phyloP scores from a whole-genome alignment of 108 stramenopile species.

The Skeletonema potamos region DNA sequence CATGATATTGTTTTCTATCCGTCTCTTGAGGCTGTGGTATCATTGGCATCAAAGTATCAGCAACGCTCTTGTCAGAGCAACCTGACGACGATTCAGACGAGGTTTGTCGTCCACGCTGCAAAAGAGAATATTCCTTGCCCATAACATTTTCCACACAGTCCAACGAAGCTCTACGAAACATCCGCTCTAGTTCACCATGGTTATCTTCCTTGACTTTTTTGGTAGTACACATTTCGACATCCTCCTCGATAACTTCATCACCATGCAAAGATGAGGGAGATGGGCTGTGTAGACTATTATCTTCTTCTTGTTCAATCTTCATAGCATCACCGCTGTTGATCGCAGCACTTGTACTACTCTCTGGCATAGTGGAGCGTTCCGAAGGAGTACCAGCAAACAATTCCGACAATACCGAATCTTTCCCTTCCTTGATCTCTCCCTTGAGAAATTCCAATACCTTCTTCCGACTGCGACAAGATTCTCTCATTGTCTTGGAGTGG shows the following conservation, averaged over 20 bases:
- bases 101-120: not conserved
- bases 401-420: not conserved
- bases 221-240: not conserved
- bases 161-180: conserved; percentile 33
- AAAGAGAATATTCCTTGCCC: not conserved
- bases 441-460: conserved; percentile 33
- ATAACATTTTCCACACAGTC: not conserved
- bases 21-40: conserved; percentile 1
- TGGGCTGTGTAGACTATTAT: not conserved
- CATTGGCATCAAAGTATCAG: not conserved
- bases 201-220: not conserved
- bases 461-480: conserved; percentile 64
- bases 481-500: conserved; percentile 78
- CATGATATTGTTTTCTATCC: conserved; percentile 3
- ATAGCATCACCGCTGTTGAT: not conserved
- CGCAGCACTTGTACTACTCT: not conserved
- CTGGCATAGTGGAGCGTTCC: not conserved
- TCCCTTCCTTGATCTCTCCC: conserved; percentile 6
- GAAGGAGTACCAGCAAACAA: not conserved
- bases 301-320: not conserved
- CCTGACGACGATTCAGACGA: not conserved
- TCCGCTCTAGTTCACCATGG: conserved; percentile 6
- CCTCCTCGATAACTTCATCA: not conserved
- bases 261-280: not conserved
- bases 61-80: not conserved